Evolutionary conservation across 169 alveolate species (phyloP).

Genomic region (Theileria parva): DNA sequence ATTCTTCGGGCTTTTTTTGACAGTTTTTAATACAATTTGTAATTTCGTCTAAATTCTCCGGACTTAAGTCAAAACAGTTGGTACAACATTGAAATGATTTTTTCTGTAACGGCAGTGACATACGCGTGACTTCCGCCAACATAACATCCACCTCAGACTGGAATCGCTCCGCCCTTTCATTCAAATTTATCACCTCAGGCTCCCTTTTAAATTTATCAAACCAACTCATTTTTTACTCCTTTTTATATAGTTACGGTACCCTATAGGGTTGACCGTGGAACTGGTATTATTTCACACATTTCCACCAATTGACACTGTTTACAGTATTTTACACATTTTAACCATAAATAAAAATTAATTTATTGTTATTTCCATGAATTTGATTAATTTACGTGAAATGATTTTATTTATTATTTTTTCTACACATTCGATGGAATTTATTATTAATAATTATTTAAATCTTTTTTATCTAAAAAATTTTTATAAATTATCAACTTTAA

Average conservation of each 20-base stretch:
- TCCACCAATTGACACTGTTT: too few relatives aligned
- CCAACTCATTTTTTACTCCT: constrained; percentile 48
- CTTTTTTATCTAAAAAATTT: too few relatives aligned
- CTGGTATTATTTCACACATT: too few relatives aligned
- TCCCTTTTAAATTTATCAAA: constrained; percentile 26
- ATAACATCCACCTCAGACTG: constrained; percentile 71
- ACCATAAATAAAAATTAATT: too few relatives aligned
- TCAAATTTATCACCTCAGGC: constrained; percentile 49
- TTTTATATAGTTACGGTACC: neutral
- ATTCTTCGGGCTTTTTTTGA: constrained; percentile 73
- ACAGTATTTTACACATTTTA: too few relatives aligned
- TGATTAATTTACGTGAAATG: too few relatives aligned
- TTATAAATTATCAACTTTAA: too few relatives aligned
- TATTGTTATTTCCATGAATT: too few relatives aligned
- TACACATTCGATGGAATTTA: too few relatives aligned
- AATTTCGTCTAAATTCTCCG: constrained; percentile 70
- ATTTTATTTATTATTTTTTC: too few relatives aligned
- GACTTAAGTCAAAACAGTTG: constrained; percentile 70
- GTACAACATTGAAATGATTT: constrained; percentile 72
- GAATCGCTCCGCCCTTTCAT: constrained; percentile 72
- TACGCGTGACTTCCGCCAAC: constrained; percentile 70
- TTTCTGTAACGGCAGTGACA: constrained; percentile 76
- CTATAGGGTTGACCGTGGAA: too few relatives aligned
- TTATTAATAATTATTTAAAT: too few relatives aligned
- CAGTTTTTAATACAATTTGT: constrained; percentile 75